Base-by-base conservation (phyloP, 345 rosid genomes). In the Boechera divaricarpa region DNA sequence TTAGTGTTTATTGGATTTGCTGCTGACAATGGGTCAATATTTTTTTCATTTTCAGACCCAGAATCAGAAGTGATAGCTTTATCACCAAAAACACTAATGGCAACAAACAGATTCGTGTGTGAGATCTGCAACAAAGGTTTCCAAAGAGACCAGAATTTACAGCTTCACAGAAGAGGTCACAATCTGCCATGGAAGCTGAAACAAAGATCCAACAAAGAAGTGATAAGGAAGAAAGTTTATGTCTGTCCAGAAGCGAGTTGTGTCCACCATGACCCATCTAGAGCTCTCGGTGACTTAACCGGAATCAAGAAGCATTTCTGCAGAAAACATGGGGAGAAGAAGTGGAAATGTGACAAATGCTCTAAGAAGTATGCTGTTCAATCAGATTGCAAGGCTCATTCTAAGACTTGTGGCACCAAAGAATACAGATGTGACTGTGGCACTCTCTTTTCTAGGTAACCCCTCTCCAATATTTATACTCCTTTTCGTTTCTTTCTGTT, bases 351-450 rank as follows among this genome's bases (percentile, higher is more conserved):
- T 61, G 96, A 89, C 47, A 94, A 90, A 69, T 94, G 98, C 77
- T 85, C 91, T 6, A 94, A 94, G 87, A 85, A 87, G 71, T 94
- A 94, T 67, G 98, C 98, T 35, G 98, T 94, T 83, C 97, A 90
- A 76, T 94, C 98, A 2, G 98, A 94, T 75, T 94, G 98, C 90
- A 91, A 90, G 76, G 98, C 98, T 81, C 98, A 94, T 71, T 86
- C 96, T 38, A 94, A 89, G 86, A 91, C 93, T 68, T 94, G 98
- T 77, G 98, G 97, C 77, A 91, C 98, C 32, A 87, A 87, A 72
- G 97, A 94, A 84, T 94, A 94, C 73, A 82, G 89, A 82, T 94
- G 98, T 83, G 98, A 91, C 80, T 94, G 98, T 81, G 97, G 98
- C 61, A 90, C 94, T 69, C 86, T 89, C 79, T 91, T 94, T 83